Percentiles rank a stretch among this genome's conserved stretches.
These are phyloP conservation scores for Calonectria leucothoes DNA, from an alignment of 2,329 filamentous ascomycete species.

Conservation along the genomic window DNA sequence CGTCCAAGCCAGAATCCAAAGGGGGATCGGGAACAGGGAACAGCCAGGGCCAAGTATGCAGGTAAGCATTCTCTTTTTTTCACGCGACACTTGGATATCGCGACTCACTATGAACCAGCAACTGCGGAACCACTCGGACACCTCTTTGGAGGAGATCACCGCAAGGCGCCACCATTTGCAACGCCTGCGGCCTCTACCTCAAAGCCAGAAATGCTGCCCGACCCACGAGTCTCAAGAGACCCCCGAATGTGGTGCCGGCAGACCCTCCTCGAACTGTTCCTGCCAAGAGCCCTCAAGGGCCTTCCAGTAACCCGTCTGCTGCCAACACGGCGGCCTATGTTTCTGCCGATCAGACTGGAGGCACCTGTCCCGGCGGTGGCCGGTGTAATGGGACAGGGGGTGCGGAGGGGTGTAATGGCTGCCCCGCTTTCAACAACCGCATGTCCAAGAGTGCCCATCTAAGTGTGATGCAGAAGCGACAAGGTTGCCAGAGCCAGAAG, in stretches of 20 bases:
- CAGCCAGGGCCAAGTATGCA: constrained; percentile 74
- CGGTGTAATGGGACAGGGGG: constrained; percentile 97
- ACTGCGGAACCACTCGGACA: constrained; percentile 93
- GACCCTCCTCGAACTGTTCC: constrained; percentile 56
- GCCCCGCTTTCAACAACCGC: constrained; percentile 96
- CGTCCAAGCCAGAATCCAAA: constrained; percentile 37
- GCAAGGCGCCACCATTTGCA: constrained; percentile 94
- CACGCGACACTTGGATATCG: background rate
- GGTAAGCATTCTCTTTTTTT: constrained; percentile 60
- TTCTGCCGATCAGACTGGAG: constrained; percentile 79
- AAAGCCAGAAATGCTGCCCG: constrained; percentile 93
- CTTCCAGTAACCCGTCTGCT: constrained; percentile 55
- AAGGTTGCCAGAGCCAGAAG: constrained; percentile 46
- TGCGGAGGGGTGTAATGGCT: constrained; percentile 93
- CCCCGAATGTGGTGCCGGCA: constrained; percentile 63
- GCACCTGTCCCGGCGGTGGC: constrained; percentile 95
- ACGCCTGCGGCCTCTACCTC: constrained; percentile 94
- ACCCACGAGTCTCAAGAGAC: constrained; percentile 89
- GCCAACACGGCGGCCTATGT: constrained; percentile 76
- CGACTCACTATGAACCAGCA: constrained; percentile 65
- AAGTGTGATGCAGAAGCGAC: constrained; percentile 64
- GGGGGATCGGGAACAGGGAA: constrained; percentile 32
- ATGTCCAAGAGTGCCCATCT: constrained; percentile 88
- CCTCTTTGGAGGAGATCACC: constrained; percentile 95
- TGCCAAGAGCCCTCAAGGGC: constrained; percentile 50